A percentile compares a stretch with the other conserved stretches of the same genome.
These are phyloP conservation scores for Salvia sclarea DNA, from an alignment of 305 asterid species.

Conservation along the genomic window DNA sequence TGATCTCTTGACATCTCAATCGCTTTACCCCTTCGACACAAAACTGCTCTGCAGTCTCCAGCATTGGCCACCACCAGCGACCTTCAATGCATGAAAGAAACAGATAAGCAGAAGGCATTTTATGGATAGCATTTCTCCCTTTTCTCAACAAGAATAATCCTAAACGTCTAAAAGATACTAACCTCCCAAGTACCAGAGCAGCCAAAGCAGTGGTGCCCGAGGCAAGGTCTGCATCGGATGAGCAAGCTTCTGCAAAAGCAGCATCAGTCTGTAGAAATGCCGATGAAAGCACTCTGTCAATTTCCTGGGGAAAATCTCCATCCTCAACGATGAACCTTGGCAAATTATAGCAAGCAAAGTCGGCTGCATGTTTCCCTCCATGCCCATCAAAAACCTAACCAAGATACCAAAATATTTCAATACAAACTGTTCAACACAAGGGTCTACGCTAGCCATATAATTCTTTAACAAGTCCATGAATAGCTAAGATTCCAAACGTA, in stretches of 20 bases:
- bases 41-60: constrained; percentile 97
- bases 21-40: constrained; percentile 93
- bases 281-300: constrained; percentile 67
- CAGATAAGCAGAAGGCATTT: constrained; percentile 9
- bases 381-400: constrained; percentile 95
- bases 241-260: constrained; percentile 92
- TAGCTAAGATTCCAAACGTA: not conserved
- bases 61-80: constrained; percentile 95
- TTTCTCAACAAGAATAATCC: not conserved
- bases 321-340: constrained; percentile 79
- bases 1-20: constrained; percentile 98
- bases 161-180: constrained; percentile 11
- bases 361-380: constrained; percentile 99
- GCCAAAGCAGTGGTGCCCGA: constrained; percentile 99
- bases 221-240: constrained; percentile 76
- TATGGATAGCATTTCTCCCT: not conserved
- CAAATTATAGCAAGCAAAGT: constrained; percentile 77
- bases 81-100: constrained; percentile 44
- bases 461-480: not conserved
- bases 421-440: not conserved
- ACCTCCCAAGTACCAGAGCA: constrained; percentile 88
- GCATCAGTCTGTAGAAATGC: constrained; percentile 86
- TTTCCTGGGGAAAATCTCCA: constrained; percentile 66
- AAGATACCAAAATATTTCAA: not conserved
- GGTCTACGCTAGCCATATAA: not conserved